Evolutionary conservation across 805 yeast genomes (phyloP).

Genomic region (Saccharomyces kudriavzevii): DNA sequence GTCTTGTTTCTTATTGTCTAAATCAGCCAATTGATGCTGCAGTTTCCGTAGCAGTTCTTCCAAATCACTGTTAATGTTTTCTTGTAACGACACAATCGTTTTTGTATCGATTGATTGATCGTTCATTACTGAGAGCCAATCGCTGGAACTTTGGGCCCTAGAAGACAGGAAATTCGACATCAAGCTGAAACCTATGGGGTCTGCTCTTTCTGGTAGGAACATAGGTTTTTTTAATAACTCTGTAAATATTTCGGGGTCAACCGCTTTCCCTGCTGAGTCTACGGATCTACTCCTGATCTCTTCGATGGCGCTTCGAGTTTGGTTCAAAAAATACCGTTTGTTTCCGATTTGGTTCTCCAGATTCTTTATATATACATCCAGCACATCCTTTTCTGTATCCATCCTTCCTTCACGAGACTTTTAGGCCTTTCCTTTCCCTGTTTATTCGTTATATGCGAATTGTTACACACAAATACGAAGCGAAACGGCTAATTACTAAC

Average conservation of each 20-base stretch:
- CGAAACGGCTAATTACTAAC: neutral
- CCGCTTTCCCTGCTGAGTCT: neutral
- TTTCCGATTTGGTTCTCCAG: slow-evolving; percentile 21
- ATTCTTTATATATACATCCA: slow-evolving; percentile 14
- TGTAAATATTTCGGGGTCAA: slow-evolving; percentile 11
- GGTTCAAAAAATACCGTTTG: slow-evolving; percentile 21
- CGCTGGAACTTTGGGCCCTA: slow-evolving; percentile 13
- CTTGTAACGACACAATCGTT: slow-evolving; percentile 12
- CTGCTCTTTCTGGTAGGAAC: slow-evolving; percentile 27
- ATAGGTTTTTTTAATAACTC: slow-evolving; percentile 19
- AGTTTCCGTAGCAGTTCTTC: slow-evolving; percentile 7
- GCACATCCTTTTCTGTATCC: slow-evolving; percentile 1
- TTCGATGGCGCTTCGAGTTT: slow-evolving; percentile 15
- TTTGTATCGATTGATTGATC: slow-evolving; percentile 1
- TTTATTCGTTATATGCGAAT: neutral
- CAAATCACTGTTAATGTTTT: slow-evolving; percentile 14
- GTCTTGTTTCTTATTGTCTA: neutral
- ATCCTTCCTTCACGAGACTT: neutral
- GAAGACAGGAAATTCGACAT: slow-evolving; percentile 11
- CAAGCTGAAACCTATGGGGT: slow-evolving; percentile 26
- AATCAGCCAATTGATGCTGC: neutral
- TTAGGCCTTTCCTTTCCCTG: neutral
- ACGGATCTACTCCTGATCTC: slow-evolving; percentile 3
- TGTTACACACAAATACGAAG: neutral
- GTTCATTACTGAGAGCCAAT: slow-evolving; percentile 5